Base-by-base conservation (phyloP, 2,329 filamentous ascomycete species). In the Clonostachys chloroleuca region DNA sequence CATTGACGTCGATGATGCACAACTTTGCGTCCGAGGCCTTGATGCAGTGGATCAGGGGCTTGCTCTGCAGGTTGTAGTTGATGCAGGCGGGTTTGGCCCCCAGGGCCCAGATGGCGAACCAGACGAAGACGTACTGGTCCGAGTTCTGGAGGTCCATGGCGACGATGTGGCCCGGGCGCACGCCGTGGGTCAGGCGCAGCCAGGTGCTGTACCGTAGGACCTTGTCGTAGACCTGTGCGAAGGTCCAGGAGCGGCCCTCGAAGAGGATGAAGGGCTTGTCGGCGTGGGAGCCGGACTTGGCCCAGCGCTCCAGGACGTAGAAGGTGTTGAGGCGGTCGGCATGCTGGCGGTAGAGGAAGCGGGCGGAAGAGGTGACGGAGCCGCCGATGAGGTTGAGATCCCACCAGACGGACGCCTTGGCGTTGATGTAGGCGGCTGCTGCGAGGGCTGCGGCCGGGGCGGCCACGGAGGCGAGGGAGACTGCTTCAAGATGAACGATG, bases 1-100 rank as follows among this genome's bases (percentile, higher is more conserved):
- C 69, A 14, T 73, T 67, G 0, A 76, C 73, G 54, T 94, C 90
- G 10, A 92, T 75, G 17, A 96, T 62, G 47, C 92, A 70, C 3
- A 95, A 59, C 10, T 77, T 77, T 0, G 87, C 74, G 0, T 78
- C 83, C 3, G 87, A 86, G 2, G 82, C 80, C 52, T 76, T 78
- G 41, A 95, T 73, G 54, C 87, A 92, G 65, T 96, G 90, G 4
- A 80, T 64, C 51, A 96, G 70, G 1, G 89, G 76, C 30, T 85
- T 80, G 12, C 83, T 85, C 0, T 78, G 76, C 43, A 95, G 70
- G 60, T 94, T 94, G 67, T 92, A 92, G 66, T 96, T 96, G 68
- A 95, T 86, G 56, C 94, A 89, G 0, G 90, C 90, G 1, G 90
- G 89, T 47, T 83, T 83, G 0, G 87, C 90, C 12, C 91, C 91